Evolutionary conservation across 169 alveolate genomes (phyloP), one percentile per base, ranked within the genome.

Genomic region (Cryptosporidium canis): DNA sequence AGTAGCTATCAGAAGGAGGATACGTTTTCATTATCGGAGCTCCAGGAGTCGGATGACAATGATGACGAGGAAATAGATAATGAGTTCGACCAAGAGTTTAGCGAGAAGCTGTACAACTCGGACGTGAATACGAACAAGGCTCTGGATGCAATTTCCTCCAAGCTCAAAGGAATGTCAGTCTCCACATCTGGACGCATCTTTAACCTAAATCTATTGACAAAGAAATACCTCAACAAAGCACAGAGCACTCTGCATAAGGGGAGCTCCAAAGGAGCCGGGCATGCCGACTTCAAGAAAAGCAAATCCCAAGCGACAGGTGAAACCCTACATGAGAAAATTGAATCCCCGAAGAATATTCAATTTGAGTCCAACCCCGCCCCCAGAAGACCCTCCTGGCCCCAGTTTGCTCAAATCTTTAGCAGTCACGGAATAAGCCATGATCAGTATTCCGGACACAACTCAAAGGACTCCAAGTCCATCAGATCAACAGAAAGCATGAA

Each of bases 121-220:
- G 39, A 24, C 12, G 67, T 14, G 3, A 58, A 31, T 61, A 77
- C 51, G 3, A 77, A 77, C 47, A 77, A 24, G 12, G 72, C 70
- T 39, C 66, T 77, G 37, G 51, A 47, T 37, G 84, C 87, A 41
- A 77, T 77, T 58, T 77, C 87, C 7, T 77, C 87, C n/a, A 77
- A 77, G 12, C 18, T 77, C 18, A 55, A 61, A 29, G 87, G 43
- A 21, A 77, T 55, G 53, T 16, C 87, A 41, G 68, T 63, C 12
- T 56, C 87, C 27, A 77, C 55, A 12, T 56, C 87, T 39, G 87
- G 64, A 5, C 47, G 55, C 29, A 16, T 77, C 11, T 77, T 77
- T 77, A 77, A 55, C 66, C 39, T 77, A 4, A 77, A 77, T 58
- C 14, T 37, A 12, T 33, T 77, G 9, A 35, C 70, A 21, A 77